Conservation (phyloP, 2,329 filamentous ascomycete genomes). For the Drechslerella coelobrocha region DNA sequence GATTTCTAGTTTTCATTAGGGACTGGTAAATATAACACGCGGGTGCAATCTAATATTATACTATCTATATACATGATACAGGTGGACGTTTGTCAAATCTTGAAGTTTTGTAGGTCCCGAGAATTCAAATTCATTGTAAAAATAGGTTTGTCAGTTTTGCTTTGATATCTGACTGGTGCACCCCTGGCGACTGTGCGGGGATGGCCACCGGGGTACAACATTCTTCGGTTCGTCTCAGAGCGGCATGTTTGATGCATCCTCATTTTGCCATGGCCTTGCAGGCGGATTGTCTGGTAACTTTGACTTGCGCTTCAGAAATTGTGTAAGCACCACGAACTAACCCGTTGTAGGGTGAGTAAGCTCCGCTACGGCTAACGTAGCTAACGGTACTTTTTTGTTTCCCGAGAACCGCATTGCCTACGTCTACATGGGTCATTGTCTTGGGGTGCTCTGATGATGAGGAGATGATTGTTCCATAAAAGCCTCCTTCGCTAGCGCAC, state of each 20-base stretch:
- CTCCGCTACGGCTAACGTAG: conserved; percentile 17
- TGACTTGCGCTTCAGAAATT: conserved; percentile 7
- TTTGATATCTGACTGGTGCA: not conserved
- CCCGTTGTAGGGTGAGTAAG: conserved; percentile 33
- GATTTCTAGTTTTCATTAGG: conserved; percentile 4
- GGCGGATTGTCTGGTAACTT: not conserved
- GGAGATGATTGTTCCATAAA: conserved; percentile 11
- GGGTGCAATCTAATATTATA: not conserved
- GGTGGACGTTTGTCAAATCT: conserved; percentile 24
- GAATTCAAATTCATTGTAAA: conserved; percentile 45
- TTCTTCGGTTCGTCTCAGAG: conserved; percentile 41
- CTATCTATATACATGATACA: conserved; percentile 29
- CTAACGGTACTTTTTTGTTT: conserved; percentile 6
- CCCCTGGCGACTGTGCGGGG: conserved; percentile 17
- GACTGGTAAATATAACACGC: conserved; percentile 9
- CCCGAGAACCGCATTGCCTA: conserved; percentile 18
- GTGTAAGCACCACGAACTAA: conserved; percentile 36
- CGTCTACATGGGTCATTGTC: conserved; percentile 28
- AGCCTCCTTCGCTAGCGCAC: conserved; percentile 40
- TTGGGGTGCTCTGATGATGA: conserved; percentile 32
- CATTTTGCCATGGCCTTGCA: not conserved
- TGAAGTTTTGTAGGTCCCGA: conserved; percentile 20
- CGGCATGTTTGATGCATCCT: conserved; percentile 14
- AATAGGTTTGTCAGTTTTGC: conserved; percentile 26
- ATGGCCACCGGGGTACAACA: conserved; percentile 24